Base-by-base conservation (phyloP, 768 basidiomycete species). In the Pleurotus eryngii region DNA sequence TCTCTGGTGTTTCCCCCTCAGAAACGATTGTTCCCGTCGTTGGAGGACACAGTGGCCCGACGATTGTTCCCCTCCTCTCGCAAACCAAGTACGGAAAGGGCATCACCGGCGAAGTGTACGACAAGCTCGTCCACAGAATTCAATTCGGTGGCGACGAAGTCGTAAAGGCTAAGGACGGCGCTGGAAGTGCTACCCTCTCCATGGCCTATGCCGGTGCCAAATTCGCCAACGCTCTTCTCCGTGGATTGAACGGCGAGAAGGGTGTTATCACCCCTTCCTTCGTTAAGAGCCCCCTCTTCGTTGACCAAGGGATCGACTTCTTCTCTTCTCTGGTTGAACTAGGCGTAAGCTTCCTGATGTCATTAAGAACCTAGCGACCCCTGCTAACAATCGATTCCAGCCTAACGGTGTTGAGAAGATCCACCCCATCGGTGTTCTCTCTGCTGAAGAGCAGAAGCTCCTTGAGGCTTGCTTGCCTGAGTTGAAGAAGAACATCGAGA, bases 111-210 rank as follows among this genome's bases (percentile, higher is more conserved):
- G 90, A 93, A 70, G 78, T 70, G 37, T 89, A 88, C 68, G 79
- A 83, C 26, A 84, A 85, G 68, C 81, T 98, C 61, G 88, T 99
- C 56, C 76, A 96, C 78, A 85, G 96, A 57, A 98, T 98, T 69
- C 96, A 99, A 72, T 98, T 84, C 64, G 96, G 96, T 70, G 96
- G 96, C 74, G 96, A 99, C 67, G 95, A 98, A 76, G 95, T 98
- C 61, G 96, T 98, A 69, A 88, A 97, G 81, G 95, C 95, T 50
- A 98, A 98, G 82, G 95, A 95, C 62, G 89, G 89, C 66, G 89
- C 91, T 57, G 96, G 96, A 59, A 92, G 90, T 55, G 95, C 95
- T 5, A 96, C 94, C 22, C 86, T 96, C 58, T 93, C 91, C 35
- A 97, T 97, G 95, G 94, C 93, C 1, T 92, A 88, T 65, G 91